These are phyloP conservation scores for Stagonosporopsis tanaceti DNA, from an alignment of 2,329 filamentous ascomycete species.

Conservation along the genomic window DNA sequence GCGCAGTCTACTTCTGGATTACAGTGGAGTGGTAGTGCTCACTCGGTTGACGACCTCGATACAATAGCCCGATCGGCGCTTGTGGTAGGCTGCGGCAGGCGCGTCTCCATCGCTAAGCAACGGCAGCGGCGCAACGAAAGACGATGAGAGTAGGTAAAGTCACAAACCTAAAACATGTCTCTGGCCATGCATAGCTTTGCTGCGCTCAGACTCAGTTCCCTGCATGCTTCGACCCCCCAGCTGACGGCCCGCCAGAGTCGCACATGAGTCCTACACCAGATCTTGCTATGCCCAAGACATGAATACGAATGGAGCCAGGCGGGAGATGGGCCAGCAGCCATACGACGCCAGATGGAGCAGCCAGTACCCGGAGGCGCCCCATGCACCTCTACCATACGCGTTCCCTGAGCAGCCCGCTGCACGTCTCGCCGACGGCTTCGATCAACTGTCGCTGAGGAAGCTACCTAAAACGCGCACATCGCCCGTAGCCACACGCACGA, in stretches of 20 bases:
- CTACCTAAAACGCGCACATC: constrained; percentile 43
- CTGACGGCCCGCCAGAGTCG: constrained; percentile 38
- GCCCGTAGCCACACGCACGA: constrained; percentile 45
- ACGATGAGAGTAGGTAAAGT: constrained; percentile 49
- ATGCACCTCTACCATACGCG: constrained; percentile 35
- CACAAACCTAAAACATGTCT: constrained; percentile 29
- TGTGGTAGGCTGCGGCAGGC: constrained; percentile 19
- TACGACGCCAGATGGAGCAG: constrained; percentile 30
- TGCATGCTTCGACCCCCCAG: constrained; percentile 2
- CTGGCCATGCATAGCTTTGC: constrained; percentile 22
- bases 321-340: constrained; percentile 44
- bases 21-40: constrained; percentile 3
- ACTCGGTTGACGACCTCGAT: constrained; percentile 2
- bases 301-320: constrained; percentile 47
- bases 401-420: constrained; percentile 36
- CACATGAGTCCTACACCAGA: constrained; percentile 29
- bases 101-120: constrained; percentile 22
- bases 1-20: constrained; percentile 26
- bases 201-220: constrained; percentile 6
- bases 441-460: constrained; percentile 39
- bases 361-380: constrained; percentile 32
- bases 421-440: constrained; percentile 33
- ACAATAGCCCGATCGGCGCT: constrained; percentile 14
- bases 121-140: constrained; percentile 37
- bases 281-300: constrained; percentile 50